phyloP scores from a whole-genome alignment of 2,329 filamentous ascomycete genomes.

The Pseudopithomyces maydicus region DNA sequence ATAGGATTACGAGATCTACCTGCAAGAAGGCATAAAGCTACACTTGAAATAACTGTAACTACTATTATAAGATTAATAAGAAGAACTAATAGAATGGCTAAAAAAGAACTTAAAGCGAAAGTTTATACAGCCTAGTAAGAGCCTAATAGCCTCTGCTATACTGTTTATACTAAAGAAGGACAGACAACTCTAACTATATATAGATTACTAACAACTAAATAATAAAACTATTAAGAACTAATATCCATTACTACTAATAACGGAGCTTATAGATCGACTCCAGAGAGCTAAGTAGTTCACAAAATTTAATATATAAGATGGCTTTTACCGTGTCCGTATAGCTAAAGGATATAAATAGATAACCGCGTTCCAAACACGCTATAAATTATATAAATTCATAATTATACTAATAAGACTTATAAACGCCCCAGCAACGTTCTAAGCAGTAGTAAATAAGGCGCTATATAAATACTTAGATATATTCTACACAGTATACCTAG shows the following conservation, averaged over 20 bases:
- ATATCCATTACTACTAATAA: neutral
- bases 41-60: neutral
- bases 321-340: too few relatives aligned
- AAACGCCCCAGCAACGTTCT: neutral
- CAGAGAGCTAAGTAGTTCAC: neutral
- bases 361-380: neutral
- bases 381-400: neutral
- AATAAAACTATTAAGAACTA: neutral
- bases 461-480: neutral
- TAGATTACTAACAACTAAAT: neutral
- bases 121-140: neutral
- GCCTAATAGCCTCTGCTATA: neutral
- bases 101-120: neutral
- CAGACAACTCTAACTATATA: neutral
- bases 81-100: neutral
- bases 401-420: neutral
- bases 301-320: neutral
- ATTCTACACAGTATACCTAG: neutral
- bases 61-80: neutral
- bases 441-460: neutral
- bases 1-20: neutral
- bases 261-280: neutral
- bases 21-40: neutral
- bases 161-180: neutral
- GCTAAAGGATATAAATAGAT: neutral